Percentiles rank a stretch among this genome's conserved stretches.
Evolutionary conservation across 1,139 yeast genomes (phyloP).

Genomic region (Yamadazyma trypodendri): DNA sequence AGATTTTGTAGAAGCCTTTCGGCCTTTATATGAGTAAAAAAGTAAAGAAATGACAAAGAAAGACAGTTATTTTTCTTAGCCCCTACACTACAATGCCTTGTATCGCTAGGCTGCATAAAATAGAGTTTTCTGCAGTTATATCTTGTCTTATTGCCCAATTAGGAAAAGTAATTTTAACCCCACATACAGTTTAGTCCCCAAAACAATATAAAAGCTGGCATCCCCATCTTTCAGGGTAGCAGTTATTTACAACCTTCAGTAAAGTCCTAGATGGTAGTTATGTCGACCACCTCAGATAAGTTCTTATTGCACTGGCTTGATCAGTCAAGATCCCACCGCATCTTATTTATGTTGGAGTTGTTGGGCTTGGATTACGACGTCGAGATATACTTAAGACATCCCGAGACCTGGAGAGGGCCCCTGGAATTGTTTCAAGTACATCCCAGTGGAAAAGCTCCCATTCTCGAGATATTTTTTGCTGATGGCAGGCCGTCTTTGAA

Average conservation of each 20-base stretch:
- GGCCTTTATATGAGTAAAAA: too few relatives aligned
- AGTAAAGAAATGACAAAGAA: too few relatives aligned
- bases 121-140: too few relatives aligned
- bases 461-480: slow-evolving; percentile 45
- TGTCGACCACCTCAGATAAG: slow-evolving; percentile 16
- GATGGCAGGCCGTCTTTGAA: slow-evolving; percentile 38
- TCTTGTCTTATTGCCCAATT: slow-evolving; percentile 11
- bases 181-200: too few relatives aligned
- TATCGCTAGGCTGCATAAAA: too few relatives aligned
- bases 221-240: too few relatives aligned
- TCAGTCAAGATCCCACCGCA: slow-evolving; percentile 38
- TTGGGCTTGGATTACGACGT: slow-evolving; percentile 50
- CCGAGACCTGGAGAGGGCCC: slow-evolving; percentile 43
- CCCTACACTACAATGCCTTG: too few relatives aligned
- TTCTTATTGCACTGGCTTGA: slow-evolving; percentile 20
- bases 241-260: too few relatives aligned
- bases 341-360: slow-evolving; percentile 40
- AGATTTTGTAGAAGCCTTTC: too few relatives aligned
- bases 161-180: slow-evolving; percentile 7
- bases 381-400: slow-evolving; percentile 44
- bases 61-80: too few relatives aligned
- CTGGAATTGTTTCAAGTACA: slow-evolving; percentile 49
- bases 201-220: too few relatives aligned
- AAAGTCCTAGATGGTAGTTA: slow-evolving; percentile 2
- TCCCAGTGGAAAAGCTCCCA: slow-evolving; percentile 58